Evolutionary conservation across 305 asterid genomes (phyloP), one percentile per base, ranked within the genome.

Genomic region (Plantago coronopus): DNA sequence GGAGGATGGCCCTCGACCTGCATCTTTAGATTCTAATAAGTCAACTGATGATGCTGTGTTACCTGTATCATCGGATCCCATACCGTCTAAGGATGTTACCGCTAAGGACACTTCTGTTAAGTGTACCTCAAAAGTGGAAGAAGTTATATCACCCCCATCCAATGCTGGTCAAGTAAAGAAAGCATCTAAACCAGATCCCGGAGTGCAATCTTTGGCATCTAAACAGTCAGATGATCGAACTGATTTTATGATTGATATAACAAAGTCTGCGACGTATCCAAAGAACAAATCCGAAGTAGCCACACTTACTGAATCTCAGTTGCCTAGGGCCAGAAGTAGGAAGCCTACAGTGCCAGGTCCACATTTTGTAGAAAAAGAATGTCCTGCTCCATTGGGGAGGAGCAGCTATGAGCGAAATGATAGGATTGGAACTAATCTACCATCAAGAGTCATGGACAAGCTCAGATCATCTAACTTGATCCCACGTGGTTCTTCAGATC

Each of bases 391-490:
- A n/a, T 51, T 74, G 47, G 75, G 65, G 56, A 38, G 53, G 38
- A 59, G 58, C 54, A 62, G 54, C 55, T 61, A 58, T 57, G 40
- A 57, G 54, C 82, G 48, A 20, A 68, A 70, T 66, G 66, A 72
- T 44, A 59, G 34, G 57, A 63, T 57, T 77, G 72, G 74, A 75
- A 49, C 73, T 54, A 74, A 76, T 74, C 53, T 74, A 49, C 74
- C 83, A 12, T 67, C 57, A 49, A 70, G 73, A 76, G 76, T 61
- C 51, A 69, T 68, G 70, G 90, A 82, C 74, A 82, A 78, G 48
- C 42, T 65, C 64, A 75, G 71, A 72, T 71, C 70, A 62, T 78
- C 95, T 68, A 70, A 66, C 60, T 31, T 59, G 51, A 64, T 66
- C 23, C 62, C 57, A 43, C 76, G 64, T 17, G 64, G 75, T 64